Evolutionary conservation across 768 basidiomycete genomes (phyloP).

Genomic region (Xerocomellus intermedius): DNA sequence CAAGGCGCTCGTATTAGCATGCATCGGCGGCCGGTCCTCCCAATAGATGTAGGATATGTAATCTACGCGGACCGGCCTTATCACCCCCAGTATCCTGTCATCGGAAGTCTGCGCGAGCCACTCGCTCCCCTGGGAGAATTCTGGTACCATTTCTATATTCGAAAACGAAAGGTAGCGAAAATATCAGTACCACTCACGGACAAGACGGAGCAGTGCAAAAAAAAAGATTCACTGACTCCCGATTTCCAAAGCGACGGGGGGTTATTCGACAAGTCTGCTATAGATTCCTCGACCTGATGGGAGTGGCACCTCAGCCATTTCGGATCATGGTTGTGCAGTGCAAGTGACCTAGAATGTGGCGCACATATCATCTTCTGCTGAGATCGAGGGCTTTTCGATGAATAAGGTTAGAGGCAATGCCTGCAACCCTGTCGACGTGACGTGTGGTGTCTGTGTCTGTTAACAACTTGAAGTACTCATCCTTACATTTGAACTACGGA

Average conservation of each 20-base stretch:
- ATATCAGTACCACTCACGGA: background rate
- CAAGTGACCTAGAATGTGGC: background rate
- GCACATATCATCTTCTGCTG: constrained; percentile 7
- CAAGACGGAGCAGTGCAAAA: background rate
- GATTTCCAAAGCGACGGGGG: background rate
- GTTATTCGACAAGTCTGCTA: too few species aligned
- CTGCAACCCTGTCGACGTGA: constrained; percentile 11
- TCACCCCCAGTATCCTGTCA: background rate
- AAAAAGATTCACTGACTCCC: background rate
- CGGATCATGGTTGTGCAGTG: constrained; percentile 13
- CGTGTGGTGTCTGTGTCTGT: background rate
- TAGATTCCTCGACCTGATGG: background rate
- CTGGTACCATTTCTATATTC: background rate
- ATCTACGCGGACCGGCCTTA: background rate
- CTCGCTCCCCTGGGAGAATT: background rate
- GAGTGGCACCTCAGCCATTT: background rate
- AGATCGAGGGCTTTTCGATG: constrained; percentile 5
- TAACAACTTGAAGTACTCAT: background rate
- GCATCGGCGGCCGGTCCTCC: background rate
- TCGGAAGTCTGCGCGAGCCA: background rate
- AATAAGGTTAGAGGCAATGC: constrained; percentile 6
- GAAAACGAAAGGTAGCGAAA: background rate
- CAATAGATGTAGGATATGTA: background rate
- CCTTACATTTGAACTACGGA: background rate
- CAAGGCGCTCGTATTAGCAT: background rate